Percentiles rank a stretch among this genome's conserved stretches.
Conservation (phyloP, 2,329 filamentous ascomycete genomes). For the Paraphoma sp. region DNA sequence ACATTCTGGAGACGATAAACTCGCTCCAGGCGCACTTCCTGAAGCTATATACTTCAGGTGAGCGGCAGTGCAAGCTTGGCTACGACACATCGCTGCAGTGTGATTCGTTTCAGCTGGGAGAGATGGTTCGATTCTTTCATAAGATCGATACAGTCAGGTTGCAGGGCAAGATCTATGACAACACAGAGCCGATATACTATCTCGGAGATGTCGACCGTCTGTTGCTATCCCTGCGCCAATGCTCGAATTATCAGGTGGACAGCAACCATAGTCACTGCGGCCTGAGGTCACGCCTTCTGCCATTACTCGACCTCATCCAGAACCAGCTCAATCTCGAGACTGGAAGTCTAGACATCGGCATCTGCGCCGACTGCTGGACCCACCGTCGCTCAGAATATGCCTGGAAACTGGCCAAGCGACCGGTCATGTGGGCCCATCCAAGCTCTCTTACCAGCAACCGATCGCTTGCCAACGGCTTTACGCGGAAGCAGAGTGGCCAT, state of each 20-base stretch:
- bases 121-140: conserved; percentile 75
- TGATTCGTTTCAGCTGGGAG: conserved; percentile 79
- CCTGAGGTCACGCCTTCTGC: conserved; percentile 68
- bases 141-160: conserved; percentile 67
- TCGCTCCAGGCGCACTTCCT: conserved; percentile 75
- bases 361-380: conserved; percentile 56
- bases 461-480: conserved; percentile 13
- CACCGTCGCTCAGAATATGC: conserved; percentile 48
- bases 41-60: conserved; percentile 70
- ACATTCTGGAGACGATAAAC: conserved; percentile 71
- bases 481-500: conserved; percentile 22
- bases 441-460: conserved; percentile 27
- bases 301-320: conserved; percentile 70
- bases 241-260: conserved; percentile 76
- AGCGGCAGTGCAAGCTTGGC: conserved; percentile 72
- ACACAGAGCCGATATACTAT: conserved; percentile 56
- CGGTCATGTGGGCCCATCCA: conserved; percentile 50
- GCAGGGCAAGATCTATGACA: conserved; percentile 51
- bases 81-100: conserved; percentile 76
- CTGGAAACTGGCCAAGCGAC: conserved; percentile 54
- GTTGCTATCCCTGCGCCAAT: conserved; percentile 67
- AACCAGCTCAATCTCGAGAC: conserved; percentile 45
- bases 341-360: conserved; percentile 47
- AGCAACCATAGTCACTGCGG: conserved; percentile 77
- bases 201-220: conserved; percentile 68